A percentile compares a stretch with the other conserved stretches of the same genome.
These are phyloP conservation scores for Rubroboletus satanas DNA, from an alignment of 768 basidiomycete species.

Conservation along the genomic window DNA sequence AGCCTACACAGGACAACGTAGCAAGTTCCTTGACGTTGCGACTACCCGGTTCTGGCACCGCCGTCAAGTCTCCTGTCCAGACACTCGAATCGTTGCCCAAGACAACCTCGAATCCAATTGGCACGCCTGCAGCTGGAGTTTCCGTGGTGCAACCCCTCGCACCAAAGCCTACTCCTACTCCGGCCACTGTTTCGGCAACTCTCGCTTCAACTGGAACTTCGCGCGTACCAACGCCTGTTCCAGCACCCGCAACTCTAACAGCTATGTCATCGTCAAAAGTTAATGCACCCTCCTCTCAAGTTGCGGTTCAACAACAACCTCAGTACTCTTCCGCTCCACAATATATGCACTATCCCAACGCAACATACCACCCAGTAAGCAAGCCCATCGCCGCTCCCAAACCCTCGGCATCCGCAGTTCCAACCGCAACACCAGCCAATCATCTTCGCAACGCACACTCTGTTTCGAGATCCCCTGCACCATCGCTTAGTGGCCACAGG, in stretches of 20 bases:
- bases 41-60: constrained; percentile 19
- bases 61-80: constrained; percentile 24
- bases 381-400: constrained; percentile 26
- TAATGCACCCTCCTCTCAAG: constrained; percentile 32
- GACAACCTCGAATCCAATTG: constrained; percentile 10
- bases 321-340: constrained; percentile 34
- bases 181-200: constrained; percentile 24
- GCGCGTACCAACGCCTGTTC: constrained; percentile 18
- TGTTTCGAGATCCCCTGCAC: constrained; percentile 31
- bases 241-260: constrained; percentile 9
- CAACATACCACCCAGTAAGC: constrained; percentile 40
- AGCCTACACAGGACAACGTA: constrained; percentile 15
- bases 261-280: constrained; percentile 16
- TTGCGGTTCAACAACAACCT: constrained; percentile 30
- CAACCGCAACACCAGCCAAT: constrained; percentile 5
- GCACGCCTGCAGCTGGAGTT: constrained; percentile 11
- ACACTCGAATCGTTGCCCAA: constrained; percentile 18
- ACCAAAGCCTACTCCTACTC: constrained; percentile 22
- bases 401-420: constrained; percentile 9
- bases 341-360: constrained; percentile 53
- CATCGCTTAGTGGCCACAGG: constrained; percentile 34
- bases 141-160: constrained; percentile 19
- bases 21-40: constrained; percentile 20
- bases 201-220: constrained; percentile 17
- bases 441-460: constrained; percentile 27